Percentiles rank a stretch among this genome's conserved stretches.
Conservation (phyloP, 495 filamentous ascomycete species). For the Penicillium nucicola region DNA sequence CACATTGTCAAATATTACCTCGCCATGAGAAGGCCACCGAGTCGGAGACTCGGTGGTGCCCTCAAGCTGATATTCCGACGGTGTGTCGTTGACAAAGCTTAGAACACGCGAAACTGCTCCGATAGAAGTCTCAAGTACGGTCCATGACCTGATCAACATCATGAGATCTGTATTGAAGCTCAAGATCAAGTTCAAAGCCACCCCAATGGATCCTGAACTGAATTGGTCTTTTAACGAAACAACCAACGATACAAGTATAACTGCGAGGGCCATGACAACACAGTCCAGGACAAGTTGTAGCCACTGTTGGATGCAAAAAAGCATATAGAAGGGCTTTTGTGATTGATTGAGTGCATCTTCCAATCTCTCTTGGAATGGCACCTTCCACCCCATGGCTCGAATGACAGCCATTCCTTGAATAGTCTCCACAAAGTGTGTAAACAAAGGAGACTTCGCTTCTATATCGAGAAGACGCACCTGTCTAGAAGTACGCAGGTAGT, state of each 20-base stretch:
- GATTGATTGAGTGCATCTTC: conserved; percentile 24
- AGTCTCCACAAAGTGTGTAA: no score
- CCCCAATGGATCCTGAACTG: conserved; percentile 14
- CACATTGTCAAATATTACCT: conserved; percentile 7
- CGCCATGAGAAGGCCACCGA: conserved; percentile 1
- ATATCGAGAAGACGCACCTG: no score
- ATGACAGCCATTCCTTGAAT: conserved; percentile 38
- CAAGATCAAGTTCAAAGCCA: conserved; percentile 21
- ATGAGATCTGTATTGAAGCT: conserved; percentile 9
- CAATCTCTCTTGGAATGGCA: conserved; percentile 13
- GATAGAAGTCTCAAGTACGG: conserved; percentile 22
- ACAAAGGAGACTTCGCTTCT: no score
- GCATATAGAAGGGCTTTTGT: conserved; percentile 38
- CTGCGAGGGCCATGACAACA: conserved; percentile 33
- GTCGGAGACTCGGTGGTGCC: not conserved
- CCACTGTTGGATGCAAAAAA: conserved; percentile 42
- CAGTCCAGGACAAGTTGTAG: conserved; percentile 39
- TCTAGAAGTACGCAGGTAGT: no score
- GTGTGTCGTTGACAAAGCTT: conserved; percentile 13
- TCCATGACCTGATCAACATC: conserved; percentile 12
- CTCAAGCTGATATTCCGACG: conserved; percentile 4
- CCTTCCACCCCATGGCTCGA: conserved; percentile 42
- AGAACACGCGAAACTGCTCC: conserved; percentile 23
- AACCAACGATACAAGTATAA: conserved; percentile 18
- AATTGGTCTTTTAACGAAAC: conserved; percentile 13